These are phyloP conservation scores for Tolypocladium ophioglossoides DNA, from an alignment of 2,329 filamentous ascomycete species.

Conservation along the genomic window DNA sequence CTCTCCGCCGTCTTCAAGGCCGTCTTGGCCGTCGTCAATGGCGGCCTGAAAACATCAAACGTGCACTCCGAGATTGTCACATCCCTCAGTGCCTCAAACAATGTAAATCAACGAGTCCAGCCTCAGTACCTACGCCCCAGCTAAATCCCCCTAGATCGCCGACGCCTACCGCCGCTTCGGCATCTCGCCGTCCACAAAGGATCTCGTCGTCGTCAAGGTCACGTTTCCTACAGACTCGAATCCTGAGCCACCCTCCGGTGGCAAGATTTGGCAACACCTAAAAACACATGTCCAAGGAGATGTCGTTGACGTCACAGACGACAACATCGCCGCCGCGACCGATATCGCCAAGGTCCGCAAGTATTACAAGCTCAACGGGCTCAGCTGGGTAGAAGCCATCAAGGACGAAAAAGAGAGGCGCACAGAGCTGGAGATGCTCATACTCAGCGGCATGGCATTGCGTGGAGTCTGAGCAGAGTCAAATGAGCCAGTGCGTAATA, in stretches of 20 bases:
- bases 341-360: slow-evolving; percentile 67
- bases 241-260: slow-evolving; percentile 30
- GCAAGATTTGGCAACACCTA: slow-evolving; percentile 49
- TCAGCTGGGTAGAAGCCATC: slow-evolving; percentile 37
- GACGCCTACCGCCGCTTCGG: slow-evolving; percentile 88
- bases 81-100: slow-evolving; percentile 70
- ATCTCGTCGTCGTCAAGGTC: slow-evolving; percentile 76
- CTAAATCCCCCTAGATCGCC: slow-evolving; percentile 53
- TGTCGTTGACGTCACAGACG: slow-evolving; percentile 49
- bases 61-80: slow-evolving; percentile 85
- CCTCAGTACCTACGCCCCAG: neutral
- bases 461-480: slow-evolving; percentile 21
- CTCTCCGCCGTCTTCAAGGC: slow-evolving; percentile 69
- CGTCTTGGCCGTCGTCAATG: slow-evolving; percentile 52
- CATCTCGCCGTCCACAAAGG: slow-evolving; percentile 57
- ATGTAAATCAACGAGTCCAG: slow-evolving; percentile 37
- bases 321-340: slow-evolving; percentile 43
- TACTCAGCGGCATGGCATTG: slow-evolving; percentile 66
- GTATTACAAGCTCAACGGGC: slow-evolving; percentile 70
- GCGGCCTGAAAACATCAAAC: slow-evolving; percentile 65
- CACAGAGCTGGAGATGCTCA: slow-evolving; percentile 54
- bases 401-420: slow-evolving; percentile 31
- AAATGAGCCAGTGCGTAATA: neutral
- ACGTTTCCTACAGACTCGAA: slow-evolving; percentile 36
- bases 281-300: slow-evolving; percentile 49